Evolutionary conservation across 2,329 filamentous ascomycete genomes (phyloP), one percentile per base, ranked within the genome.

Genomic region (Pyrenochaeta sp.): DNA sequence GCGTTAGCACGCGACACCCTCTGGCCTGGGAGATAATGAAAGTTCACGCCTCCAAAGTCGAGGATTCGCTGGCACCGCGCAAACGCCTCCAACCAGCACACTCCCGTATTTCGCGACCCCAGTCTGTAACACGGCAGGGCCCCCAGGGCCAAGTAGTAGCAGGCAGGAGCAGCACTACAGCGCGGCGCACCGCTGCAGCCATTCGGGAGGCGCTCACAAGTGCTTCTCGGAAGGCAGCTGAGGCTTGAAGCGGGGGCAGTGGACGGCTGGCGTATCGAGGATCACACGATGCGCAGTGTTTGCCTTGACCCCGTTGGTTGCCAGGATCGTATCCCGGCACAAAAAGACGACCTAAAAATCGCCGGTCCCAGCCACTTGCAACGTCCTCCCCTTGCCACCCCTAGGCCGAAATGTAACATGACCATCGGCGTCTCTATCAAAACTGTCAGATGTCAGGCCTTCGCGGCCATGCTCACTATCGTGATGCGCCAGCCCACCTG

Each of bases 1-100:
- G 51, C 54, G 51, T 39, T 53, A 60, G 67, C 70, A 71, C 69
- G 69, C 70, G 69, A 72, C 68, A 68, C 55, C 46, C 55, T 53
- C 51, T 50, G 66, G 51, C 49, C 58, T 56, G 60, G 41, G 35
- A 49, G 45, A 56, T 42, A 49, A 57, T 49, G 40, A 29, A 49
- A 31, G 23, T 31, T 30, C 54, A 29, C 32, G 54, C 56, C 49
- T 46, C 47, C 9, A 30, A 51, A 42, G 42, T 20, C 40, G 42
- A 39, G 57, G 46, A 50, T 49, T 54, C 21, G 48, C 43, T 58
- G 55, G 58, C 35, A 17, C 10, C 14, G 40, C 14, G 42, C 43
- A 30, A 41, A 51, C 51, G 51, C 58, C 54, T 44, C 52, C 54
- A 45, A 45, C 39, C 43, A 44, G 29, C 37, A 46, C 14, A 12